phyloP scores from a whole-genome alignment of 148 eudicot genomes.

The Fagopyrum esculentum region DNA sequence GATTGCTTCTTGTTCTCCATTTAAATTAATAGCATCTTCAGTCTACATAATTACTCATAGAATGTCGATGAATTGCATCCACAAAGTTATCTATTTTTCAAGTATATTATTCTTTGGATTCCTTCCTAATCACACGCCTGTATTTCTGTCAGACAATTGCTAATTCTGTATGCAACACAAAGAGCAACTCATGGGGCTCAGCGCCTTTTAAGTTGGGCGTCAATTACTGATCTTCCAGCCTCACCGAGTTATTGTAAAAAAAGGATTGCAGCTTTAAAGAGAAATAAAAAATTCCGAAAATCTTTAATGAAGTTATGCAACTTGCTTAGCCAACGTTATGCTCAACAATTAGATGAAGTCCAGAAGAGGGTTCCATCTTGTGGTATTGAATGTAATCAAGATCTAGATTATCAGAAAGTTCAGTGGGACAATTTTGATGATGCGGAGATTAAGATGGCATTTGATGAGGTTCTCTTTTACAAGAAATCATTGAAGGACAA shows the following conservation, averaged over 20 bases:
- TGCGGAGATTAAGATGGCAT: slow-evolving; percentile 37
- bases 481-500: slow-evolving; percentile 38
- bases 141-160: slow-evolving; percentile 49
- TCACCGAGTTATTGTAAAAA: slow-evolving; percentile 58
- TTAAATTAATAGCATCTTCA: neutral
- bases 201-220: slow-evolving; percentile 64
- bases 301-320: slow-evolving; percentile 72
- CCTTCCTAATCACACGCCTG: neutral
- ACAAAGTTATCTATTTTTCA: neutral
- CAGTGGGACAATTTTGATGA: slow-evolving; percentile 78
- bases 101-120: neutral
- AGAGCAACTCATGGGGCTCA: slow-evolving; percentile 82
- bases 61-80: neutral
- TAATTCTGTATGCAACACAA: slow-evolving; percentile 68
- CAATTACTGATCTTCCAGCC: slow-evolving; percentile 68
- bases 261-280: slow-evolving; percentile 61
- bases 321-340: slow-evolving; percentile 60
- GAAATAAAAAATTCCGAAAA: slow-evolving; percentile 44
- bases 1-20: too few relatives aligned
- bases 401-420: slow-evolving; percentile 18
- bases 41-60: slow-evolving; percentile 4
- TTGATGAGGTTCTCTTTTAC: slow-evolving; percentile 60
- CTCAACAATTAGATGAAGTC: slow-evolving; percentile 37
- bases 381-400: slow-evolving; percentile 24
- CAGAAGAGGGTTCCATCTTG: slow-evolving; percentile 23